Evolutionary conservation across 441 rosid genomes (phyloP).

Genomic region (Eutrema salsugineum): DNA sequence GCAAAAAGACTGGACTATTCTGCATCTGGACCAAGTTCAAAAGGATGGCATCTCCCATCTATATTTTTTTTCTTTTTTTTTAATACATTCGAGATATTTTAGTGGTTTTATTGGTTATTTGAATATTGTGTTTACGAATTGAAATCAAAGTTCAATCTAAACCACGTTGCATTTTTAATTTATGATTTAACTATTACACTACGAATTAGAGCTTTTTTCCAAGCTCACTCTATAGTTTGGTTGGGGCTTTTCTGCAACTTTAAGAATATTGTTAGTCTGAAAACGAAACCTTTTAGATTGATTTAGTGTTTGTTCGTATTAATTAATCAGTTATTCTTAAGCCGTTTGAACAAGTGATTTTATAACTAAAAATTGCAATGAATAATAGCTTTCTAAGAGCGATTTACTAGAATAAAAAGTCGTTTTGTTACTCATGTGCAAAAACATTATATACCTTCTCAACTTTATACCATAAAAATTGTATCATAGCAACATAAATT

Average conservation of each 20-base stretch:
- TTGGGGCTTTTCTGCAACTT: background rate
- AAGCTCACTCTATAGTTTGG: background rate
- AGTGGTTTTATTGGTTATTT: background rate
- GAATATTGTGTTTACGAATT: background rate
- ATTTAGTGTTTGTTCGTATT: too few species aligned
- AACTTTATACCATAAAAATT: too few species aligned
- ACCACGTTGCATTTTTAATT: background rate
- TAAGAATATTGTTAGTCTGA: background rate
- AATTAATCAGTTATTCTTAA: too few species aligned
- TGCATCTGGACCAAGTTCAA: conserved; percentile 21
- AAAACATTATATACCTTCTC: too few species aligned
- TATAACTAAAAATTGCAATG: too few species aligned
- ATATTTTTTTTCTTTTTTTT: background rate
- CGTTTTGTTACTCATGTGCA: too few species aligned
- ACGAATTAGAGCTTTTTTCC: background rate
- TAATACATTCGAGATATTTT: conserved; percentile 3
- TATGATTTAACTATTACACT: background rate
- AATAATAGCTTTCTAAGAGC: too few species aligned
- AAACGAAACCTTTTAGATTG: background rate
- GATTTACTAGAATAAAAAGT: too few species aligned
- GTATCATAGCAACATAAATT: too few species aligned
- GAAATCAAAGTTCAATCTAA: background rate
- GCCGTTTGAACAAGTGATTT: too few species aligned
- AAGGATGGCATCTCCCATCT: conserved; percentile 25
- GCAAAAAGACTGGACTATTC: conserved; percentile 24